phyloP scores from a whole-genome alignment of 805 yeast genomes.

The Lachancea sp. region DNA sequence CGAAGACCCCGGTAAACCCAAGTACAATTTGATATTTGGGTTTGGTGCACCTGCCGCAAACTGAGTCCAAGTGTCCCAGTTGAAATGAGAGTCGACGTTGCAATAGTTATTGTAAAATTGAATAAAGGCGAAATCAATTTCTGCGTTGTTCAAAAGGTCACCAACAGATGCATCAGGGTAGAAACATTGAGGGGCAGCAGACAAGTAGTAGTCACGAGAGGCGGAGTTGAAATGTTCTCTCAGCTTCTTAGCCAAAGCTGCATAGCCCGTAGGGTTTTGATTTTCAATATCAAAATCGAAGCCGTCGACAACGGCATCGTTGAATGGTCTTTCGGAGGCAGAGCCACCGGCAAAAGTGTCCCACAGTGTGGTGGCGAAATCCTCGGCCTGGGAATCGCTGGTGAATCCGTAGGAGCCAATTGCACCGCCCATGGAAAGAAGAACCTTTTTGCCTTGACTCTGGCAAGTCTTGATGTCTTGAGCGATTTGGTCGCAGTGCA shows the following conservation, averaged over 20 bases:
- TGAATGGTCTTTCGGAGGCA: slow-evolving; percentile 60
- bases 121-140: slow-evolving; percentile 73
- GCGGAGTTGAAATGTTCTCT: slow-evolving; percentile 48
- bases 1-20: slow-evolving; percentile 69
- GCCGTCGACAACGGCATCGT: slow-evolving; percentile 74
- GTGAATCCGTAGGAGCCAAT: slow-evolving; percentile 80
- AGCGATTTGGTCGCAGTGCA: slow-evolving; percentile 51
- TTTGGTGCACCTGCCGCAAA: slow-evolving; percentile 63
- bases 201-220: slow-evolving; percentile 59
- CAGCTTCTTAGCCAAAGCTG: slow-evolving; percentile 47
- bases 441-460: slow-evolving; percentile 63
- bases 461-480: slow-evolving; percentile 73
- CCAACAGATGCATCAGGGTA: slow-evolving; percentile 73
- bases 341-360: slow-evolving; percentile 58
- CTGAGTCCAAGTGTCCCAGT: slow-evolving; percentile 66
- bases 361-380: slow-evolving; percentile 55
- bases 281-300: slow-evolving; percentile 89
- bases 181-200: slow-evolving; percentile 92
- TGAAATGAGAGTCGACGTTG: slow-evolving; percentile 47
- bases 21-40: slow-evolving; percentile 55
- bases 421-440: slow-evolving; percentile 73
- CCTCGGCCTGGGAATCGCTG: slow-evolving; percentile 67
- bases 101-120: slow-evolving; percentile 90
- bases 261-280: slow-evolving; percentile 56
- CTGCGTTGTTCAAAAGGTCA: slow-evolving; percentile 49